Evolutionary conservation across 1,139 yeast genomes (phyloP).

Genomic region (Candida labiduridarum): DNA sequence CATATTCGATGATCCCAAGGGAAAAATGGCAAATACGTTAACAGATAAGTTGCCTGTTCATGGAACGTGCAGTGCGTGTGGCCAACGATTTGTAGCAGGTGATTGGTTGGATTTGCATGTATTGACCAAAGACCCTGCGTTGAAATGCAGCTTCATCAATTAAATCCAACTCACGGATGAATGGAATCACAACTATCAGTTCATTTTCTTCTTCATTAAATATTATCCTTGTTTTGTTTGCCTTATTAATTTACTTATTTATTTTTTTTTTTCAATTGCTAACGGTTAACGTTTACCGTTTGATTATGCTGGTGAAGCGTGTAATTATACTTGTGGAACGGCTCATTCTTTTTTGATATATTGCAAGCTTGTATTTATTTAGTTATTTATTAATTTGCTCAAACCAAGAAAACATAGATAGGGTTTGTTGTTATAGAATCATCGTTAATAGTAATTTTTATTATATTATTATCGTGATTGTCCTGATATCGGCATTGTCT

Average conservation of each 20-base stretch:
- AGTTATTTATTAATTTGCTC: not conserved
- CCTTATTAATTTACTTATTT: not conserved
- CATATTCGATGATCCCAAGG: slow-evolving; percentile 46
- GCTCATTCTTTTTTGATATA: not conserved
- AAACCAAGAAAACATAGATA: not conserved
- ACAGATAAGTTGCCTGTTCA: slow-evolving; percentile 45
- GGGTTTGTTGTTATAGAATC: not conserved
- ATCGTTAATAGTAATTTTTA: not conserved
- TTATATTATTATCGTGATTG: not conserved
- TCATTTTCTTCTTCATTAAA: not conserved
- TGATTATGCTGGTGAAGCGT: no score
- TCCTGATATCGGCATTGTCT: no score
- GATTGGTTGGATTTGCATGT: slow-evolving; percentile 49
- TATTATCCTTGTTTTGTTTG: not conserved
- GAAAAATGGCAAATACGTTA: slow-evolving; percentile 44
- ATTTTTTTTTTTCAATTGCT: not conserved
- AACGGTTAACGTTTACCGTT: no score
- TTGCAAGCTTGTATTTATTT: not conserved
- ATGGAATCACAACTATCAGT: not conserved
- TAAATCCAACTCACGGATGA: not conserved
- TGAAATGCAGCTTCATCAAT: slow-evolving; percentile 25
- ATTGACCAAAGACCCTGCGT: slow-evolving; percentile 26
- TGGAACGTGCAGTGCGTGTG: slow-evolving; percentile 46
- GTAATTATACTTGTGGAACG: no score
- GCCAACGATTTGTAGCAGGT: slow-evolving; percentile 33